Evolutionary conservation across 305 asterid genomes (phyloP), one percentile per base, ranked within the genome.

Genomic region (Fraxinus nigra): DNA sequence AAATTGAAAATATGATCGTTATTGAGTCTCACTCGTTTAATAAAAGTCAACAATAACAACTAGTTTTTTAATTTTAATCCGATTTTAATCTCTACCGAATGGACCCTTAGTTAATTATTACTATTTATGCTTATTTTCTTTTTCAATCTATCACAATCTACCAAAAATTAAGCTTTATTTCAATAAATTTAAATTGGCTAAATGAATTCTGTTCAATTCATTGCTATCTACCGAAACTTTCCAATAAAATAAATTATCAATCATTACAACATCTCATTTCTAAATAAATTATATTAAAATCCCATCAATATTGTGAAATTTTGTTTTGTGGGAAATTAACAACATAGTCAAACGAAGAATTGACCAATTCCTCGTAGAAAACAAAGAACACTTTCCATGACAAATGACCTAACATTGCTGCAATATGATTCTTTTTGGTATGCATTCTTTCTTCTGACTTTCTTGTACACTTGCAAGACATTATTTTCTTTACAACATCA

Each of bases 401-500:
- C 81, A 38, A 75, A 79, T 63, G 89, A 80, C 85, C 85, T 75
- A 78, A 78, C 73, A 10, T 85, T 80, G 78, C 46, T 78, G 81
- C 79, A 11, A 70, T 1, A 13, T 78, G 79, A 76, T 83, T 33
- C 38, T 22, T 75, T 30, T 34, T 67, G 82, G 82, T 91, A 85
- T 79, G 24, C 11, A 81, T 87, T 87, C 92, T 78, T 75, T 80
- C 82, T 56, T 88, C 75, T 87, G 89, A 92, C 92, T 88, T 82
- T 83, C 74, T 83, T 85, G 46, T 38, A 22, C 30, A 38, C 84
- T 86, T 79, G 85, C 79, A 70, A 74, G 75, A 82, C 78, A 76
- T 83, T 84, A 54, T 72, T 40, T 16, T 81, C 83, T 78, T 65
- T 75, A 30, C 54, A 61, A 38, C 61, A 82, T 78, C 72, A 75